Percentiles rank a stretch among this genome's conserved stretches.
phyloP scores from a whole-genome alignment of 164 flowering plant species.

The Litsea cubeba region DNA sequence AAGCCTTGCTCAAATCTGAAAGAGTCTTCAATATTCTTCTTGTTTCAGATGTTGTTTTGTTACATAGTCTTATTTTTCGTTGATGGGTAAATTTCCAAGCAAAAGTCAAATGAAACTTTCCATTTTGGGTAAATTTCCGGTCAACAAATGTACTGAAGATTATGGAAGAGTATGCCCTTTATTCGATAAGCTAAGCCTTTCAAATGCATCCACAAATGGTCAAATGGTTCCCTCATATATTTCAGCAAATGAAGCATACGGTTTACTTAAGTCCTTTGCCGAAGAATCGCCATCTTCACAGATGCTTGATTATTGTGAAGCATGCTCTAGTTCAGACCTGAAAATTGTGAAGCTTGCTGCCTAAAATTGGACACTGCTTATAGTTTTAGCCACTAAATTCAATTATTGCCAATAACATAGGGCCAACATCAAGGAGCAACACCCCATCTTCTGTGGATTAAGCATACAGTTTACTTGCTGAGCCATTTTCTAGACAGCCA shows the following conservation, averaged over 20 bases:
- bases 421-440: too few relatives aligned
- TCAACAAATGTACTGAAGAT: conserved; percentile 11
- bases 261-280: conserved; percentile 15
- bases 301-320: conserved; percentile 7
- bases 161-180: conserved; percentile 21
- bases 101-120: conserved; percentile 38
- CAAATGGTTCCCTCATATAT: conserved; percentile 26
- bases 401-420: not conserved
- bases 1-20: too few relatives aligned
- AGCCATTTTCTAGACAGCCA: too few relatives aligned
- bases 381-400: too few relatives aligned
- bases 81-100: conserved; percentile 6
- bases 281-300: conserved; percentile 6
- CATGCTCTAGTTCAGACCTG: conserved; percentile 17
- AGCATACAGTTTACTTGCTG: too few relatives aligned
- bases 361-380: too few relatives aligned
- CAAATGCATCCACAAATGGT: conserved; percentile 30
- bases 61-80: too few relatives aligned
- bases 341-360: not conserved
- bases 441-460: too few relatives aligned
- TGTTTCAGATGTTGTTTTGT: too few relatives aligned
- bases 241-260: not conserved
- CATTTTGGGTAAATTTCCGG: conserved; percentile 39
- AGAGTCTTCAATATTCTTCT: too few relatives aligned
- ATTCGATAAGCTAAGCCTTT: conserved; percentile 29